Evolutionary conservation across 1,284 basidiomycete genomes (phyloP), one percentile per base, ranked within the genome.

Genomic region (Cryptococcus sp.): DNA sequence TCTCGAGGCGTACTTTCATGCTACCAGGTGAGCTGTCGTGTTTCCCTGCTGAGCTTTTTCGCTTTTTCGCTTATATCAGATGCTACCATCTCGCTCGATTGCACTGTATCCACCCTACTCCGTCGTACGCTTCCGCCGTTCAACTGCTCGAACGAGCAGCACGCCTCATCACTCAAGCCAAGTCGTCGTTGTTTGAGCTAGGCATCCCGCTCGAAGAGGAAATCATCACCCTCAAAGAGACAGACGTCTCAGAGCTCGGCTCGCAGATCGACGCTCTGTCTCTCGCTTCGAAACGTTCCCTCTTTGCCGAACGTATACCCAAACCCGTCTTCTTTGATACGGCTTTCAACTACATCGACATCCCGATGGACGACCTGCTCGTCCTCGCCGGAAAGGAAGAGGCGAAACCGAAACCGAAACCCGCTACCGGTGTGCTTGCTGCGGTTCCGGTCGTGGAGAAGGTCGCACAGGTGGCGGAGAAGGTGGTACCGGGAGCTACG

Each of bases 321-420:
- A 92, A 92, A 68, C 87, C 86, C 7, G 65, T 90, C 28, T 94
- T 94, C 77, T 94, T 91, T 72, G 88, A 94, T 68, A 86, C 89
- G 57, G 91, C 89, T n/a, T 82, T 91, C 65, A 94, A 93, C 72
- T 94, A 93, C 62, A 82, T 90, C 47, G 82, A 85, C 59, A 68
- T 90, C 49, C 86, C 87, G 62, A 84, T 92, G 80, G 86, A 88
- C 39, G 76, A 80, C 43, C 73, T 94, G 47, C 74, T 82, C 60
- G 79, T 78, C 49, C 76, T 83, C 6, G 86, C 84, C 4, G 88
- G 88, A 1, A 83, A 82, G 71, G 45, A 52, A 11, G 32, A 50
- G 36, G 55, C 59, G 22, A 31, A 31, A 14, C 39, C 55, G 19
- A 43, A 51, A 10, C 48, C 52, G 25, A 9, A 55, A 14, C 44